Evolutionary conservation across 1,139 yeast genomes (phyloP), one percentile per base, ranked within the genome.

Genomic region (Neolecta irregularis): DNA sequence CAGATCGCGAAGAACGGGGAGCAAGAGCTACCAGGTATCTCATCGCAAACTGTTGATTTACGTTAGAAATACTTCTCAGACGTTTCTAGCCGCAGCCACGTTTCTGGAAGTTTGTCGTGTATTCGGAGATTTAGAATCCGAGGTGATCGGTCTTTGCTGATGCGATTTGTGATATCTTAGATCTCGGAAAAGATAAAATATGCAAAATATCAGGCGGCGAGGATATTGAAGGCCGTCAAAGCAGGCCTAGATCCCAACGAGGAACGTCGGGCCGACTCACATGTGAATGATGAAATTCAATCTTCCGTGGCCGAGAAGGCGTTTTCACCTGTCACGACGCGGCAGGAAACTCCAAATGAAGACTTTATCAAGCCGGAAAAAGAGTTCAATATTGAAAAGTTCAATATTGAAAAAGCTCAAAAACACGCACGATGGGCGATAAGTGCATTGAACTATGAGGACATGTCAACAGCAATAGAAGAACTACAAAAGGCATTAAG

Each of bases 391-490:
- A 68, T 76, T 13, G 81, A 77, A 41, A 61, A 65, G 25, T n/a
- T n/a, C n/a, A n/a, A n/a, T n/a, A 71, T 77, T 16, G 46, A 68
- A n/a, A 61, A 65, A 45, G 78, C 83, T 1, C 95, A 85, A 51
- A 81, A 78, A 50, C 78, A 72, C 46, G 88, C 95, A 34, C 79
- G 76, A 54, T 88, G 74, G 54, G 96, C 95, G 3, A 75, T 85
- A 6, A 79, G 93, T 34, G 98, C 98, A 0, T 65, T 88, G 47
- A 85, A 83, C 52, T 88, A 83, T 53, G 96, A 88, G 45, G 98
- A 88, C 49, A 60, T 72, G 31, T 62, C 55, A 4, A 88, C 96
- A 0, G 96, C 96, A 0, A 70, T 76, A 34, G 58, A 57, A n/a
- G 93, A 88, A 54, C 61, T 88, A 29, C 57, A 60, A 26, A 52